phyloP scores from a whole-genome alignment of 768 basidiomycete genomes.

The Coprinellus micaceus region DNA sequence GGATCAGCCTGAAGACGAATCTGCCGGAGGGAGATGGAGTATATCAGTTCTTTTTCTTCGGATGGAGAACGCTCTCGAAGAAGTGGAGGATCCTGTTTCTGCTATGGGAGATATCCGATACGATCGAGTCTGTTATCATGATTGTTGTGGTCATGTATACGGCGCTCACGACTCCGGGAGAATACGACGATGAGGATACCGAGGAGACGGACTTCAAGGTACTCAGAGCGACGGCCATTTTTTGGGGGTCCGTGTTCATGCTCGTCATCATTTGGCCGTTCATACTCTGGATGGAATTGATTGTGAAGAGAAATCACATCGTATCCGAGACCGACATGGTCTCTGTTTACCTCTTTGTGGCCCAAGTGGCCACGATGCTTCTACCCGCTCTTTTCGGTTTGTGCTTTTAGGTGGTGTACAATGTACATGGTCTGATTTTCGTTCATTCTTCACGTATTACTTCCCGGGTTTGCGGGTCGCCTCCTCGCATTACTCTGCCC shows the following conservation, averaged over 20 bases:
- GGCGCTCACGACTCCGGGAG: background rate
- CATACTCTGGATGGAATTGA: slow-evolving; percentile 12
- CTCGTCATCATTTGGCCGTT: slow-evolving; percentile 3
- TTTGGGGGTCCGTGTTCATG: background rate
- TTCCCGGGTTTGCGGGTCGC: too few species aligned
- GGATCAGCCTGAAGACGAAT: slow-evolving; percentile 9
- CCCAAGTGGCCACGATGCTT: slow-evolving; percentile 1
- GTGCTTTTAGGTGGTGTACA: too few species aligned
- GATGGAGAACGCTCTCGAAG: slow-evolving; percentile 10
- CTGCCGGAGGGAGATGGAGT: slow-evolving; percentile 11
- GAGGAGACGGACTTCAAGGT: background rate
- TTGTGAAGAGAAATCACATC: slow-evolving; percentile 10
- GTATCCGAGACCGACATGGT: slow-evolving; percentile 14
- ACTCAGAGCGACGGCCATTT: background rate
- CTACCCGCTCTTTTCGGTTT: background rate
- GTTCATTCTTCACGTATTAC: too few species aligned
- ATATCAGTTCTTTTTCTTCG: slow-evolving; percentile 14
- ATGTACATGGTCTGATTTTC: too few species aligned
- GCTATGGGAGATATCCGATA: slow-evolving; percentile 7
- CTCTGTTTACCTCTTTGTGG: slow-evolving; percentile 9
- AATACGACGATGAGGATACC: background rate
- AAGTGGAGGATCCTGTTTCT: slow-evolving; percentile 10
- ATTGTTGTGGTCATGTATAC: background rate
- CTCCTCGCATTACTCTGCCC: too few species aligned
- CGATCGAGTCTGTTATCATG: background rate